Conservation (phyloP, 2,329 filamentous ascomycete species). For the Botrytis deweyae region DNA sequence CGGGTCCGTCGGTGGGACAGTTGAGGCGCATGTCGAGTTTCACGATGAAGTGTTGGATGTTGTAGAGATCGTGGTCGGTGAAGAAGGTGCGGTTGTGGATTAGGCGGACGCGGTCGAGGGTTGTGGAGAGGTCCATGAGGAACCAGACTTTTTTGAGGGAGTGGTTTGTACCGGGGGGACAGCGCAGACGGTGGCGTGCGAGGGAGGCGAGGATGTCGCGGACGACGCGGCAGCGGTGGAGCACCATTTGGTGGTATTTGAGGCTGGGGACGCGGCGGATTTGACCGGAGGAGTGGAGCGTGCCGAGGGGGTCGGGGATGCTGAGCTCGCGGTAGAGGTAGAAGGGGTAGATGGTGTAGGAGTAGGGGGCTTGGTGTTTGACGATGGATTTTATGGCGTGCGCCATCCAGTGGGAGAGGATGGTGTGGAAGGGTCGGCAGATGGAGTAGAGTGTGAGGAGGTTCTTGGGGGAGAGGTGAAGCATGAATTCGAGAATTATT, state of each 20-base stretch:
- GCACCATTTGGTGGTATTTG: slow-evolving; percentile 66
- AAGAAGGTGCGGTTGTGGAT: slow-evolving; percentile 55
- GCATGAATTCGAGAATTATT: slow-evolving; percentile 5
- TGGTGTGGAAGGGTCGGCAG: background rate
- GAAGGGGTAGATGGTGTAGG: slow-evolving; percentile 59
- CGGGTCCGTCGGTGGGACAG: slow-evolving; percentile 58
- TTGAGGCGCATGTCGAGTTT: slow-evolving; percentile 72
- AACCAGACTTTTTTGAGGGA: slow-evolving; percentile 70
- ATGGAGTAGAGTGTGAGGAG: background rate
- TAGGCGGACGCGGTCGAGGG: slow-evolving; percentile 52
- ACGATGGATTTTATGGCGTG: slow-evolving; percentile 48
- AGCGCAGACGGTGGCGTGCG: slow-evolving; percentile 55
- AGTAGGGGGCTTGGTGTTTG: slow-evolving; percentile 51
- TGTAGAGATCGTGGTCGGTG: slow-evolving; percentile 59
- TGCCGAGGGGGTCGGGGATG: slow-evolving; percentile 58
- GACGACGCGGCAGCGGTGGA: slow-evolving; percentile 55
- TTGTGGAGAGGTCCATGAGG: slow-evolving; percentile 65
- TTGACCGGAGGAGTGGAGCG: slow-evolving; percentile 39
- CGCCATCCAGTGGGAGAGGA: background rate
- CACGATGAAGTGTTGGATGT: slow-evolving; percentile 63
- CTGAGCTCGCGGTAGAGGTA: slow-evolving; percentile 56
- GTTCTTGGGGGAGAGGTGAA: background rate
- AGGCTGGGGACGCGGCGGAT: slow-evolving; percentile 60
- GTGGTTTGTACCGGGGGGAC: slow-evolving; percentile 49
- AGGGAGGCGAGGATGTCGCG: slow-evolving; percentile 63